A percentile compares a stretch with the other conserved stretches of the same genome.
Conservation (phyloP, 2,329 filamentous ascomycete species). For the Fusarium heterosporum region DNA sequence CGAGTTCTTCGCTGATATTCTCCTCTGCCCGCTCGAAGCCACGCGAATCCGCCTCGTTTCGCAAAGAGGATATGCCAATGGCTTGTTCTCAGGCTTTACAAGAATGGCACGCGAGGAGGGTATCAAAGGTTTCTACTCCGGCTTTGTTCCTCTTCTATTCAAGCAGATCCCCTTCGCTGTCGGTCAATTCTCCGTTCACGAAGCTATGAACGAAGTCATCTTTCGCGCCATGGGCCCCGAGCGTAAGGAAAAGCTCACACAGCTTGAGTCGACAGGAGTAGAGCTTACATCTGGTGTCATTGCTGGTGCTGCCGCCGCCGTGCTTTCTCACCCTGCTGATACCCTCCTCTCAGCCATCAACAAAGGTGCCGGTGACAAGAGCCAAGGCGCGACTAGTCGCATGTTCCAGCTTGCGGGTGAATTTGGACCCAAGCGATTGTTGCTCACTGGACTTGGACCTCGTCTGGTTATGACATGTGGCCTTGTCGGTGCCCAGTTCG, state of each 20-base stretch:
- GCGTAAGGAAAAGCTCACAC: slow-evolving; percentile 74
- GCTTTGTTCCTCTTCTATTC: slow-evolving; percentile 87
- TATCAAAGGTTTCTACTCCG: slow-evolving; percentile 86
- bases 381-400: slow-evolving; percentile 60
- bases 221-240: slow-evolving; percentile 75
- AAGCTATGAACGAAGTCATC: slow-evolving; percentile 84
- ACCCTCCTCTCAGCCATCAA: slow-evolving; percentile 67
- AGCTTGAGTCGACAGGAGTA: slow-evolving; percentile 80
- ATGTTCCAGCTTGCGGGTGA: slow-evolving; percentile 65
- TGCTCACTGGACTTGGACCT: slow-evolving; percentile 62
- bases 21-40: slow-evolving; percentile 91
- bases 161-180: slow-evolving; percentile 95
- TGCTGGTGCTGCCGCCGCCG: slow-evolving; percentile 87
- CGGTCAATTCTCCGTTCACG: slow-evolving; percentile 93
- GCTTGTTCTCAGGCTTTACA: slow-evolving; percentile 76
- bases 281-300: slow-evolving; percentile 89
- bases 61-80: slow-evolving; percentile 80
- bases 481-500: slow-evolving; percentile 65
- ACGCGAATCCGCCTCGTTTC: slow-evolving; percentile 83
- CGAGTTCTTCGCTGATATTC: slow-evolving; percentile 80
- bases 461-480: slow-evolving; percentile 66
- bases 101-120: slow-evolving; percentile 83
- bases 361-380: slow-evolving; percentile 63
- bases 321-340: slow-evolving; percentile 91
- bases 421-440: slow-evolving; percentile 62